phyloP scores from a whole-genome alignment of 2,329 filamentous ascomycete genomes.

The Calonectria pseudoreteaudii region DNA sequence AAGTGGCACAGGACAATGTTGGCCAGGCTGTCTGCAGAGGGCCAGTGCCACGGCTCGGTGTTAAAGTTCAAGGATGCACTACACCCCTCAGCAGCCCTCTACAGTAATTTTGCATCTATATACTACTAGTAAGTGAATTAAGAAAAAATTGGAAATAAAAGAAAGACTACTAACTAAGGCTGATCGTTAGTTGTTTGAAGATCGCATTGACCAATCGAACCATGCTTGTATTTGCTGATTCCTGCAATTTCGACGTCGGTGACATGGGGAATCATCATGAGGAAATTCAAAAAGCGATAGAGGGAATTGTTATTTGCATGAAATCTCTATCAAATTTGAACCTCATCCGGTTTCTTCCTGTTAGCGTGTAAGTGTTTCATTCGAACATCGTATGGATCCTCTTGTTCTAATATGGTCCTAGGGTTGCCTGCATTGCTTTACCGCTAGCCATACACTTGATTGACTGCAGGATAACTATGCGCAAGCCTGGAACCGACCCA shows the following conservation, averaged over 20 bases:
- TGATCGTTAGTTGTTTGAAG: not conserved
- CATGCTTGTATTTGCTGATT: not conserved
- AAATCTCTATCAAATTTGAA: not conserved
- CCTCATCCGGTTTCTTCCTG: not conserved
- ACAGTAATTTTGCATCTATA: not conserved
- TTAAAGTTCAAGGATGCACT: not conserved
- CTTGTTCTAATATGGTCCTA: not conserved
- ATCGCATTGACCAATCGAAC: not conserved
- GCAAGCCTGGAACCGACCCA: not conserved
- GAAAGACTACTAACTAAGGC: not conserved
- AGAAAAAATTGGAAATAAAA: rapidly evolving
- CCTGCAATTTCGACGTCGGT: not conserved
- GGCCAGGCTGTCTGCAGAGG: not conserved
- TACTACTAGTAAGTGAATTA: not conserved
- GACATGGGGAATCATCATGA: not conserved
- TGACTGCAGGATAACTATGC: not conserved
- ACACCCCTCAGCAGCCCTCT: not conserved
- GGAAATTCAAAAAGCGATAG: not conserved
- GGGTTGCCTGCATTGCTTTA: not conserved
- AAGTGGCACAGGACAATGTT: not conserved
- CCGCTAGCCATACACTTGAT: not conserved
- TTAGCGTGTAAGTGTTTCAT: not conserved
- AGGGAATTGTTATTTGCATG: not conserved
- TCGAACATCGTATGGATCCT: no score
- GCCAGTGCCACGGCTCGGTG: not conserved